Evolutionary conservation across 345 rosid genomes (phyloP).

Genomic region (Bruguiera parviflora): DNA sequence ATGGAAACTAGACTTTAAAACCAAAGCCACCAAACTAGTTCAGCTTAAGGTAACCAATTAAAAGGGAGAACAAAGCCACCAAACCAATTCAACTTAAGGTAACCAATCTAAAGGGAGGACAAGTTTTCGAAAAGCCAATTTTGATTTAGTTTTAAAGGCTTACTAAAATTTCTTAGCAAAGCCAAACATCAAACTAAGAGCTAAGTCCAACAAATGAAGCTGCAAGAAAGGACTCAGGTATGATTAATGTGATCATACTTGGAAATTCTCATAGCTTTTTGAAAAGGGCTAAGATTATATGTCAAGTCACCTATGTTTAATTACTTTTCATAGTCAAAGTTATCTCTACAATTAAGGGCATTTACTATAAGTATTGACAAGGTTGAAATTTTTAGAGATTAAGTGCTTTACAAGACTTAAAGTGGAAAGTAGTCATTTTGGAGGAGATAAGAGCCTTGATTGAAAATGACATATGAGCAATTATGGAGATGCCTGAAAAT

Average conservation of each 20-base stretch:
- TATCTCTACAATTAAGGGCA: too few relatives aligned
- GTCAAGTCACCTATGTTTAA: background rate
- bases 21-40: background rate
- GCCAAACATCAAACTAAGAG: too few relatives aligned
- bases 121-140: too few relatives aligned
- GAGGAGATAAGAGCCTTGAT: background rate
- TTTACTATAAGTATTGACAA: background rate
- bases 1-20: too few relatives aligned
- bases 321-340: background rate
- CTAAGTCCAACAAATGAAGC: background rate
- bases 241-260: background rate
- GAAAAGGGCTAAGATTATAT: background rate
- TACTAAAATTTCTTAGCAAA: background rate
- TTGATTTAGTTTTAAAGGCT: background rate
- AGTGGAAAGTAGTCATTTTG: background rate
- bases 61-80: too few relatives aligned
- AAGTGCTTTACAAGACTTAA: background rate
- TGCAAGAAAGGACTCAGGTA: background rate
- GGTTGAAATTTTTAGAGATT: background rate
- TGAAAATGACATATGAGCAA: background rate
- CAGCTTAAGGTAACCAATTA: too few relatives aligned
- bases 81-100: too few relatives aligned
- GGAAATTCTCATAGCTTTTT: background rate
- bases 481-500: background rate
- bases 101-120: too few relatives aligned